Evolutionary conservation across 2,329 filamentous ascomycete species (phyloP), one percentile per base, ranked within the genome.

Genomic region (Phialophora macrospora): DNA sequence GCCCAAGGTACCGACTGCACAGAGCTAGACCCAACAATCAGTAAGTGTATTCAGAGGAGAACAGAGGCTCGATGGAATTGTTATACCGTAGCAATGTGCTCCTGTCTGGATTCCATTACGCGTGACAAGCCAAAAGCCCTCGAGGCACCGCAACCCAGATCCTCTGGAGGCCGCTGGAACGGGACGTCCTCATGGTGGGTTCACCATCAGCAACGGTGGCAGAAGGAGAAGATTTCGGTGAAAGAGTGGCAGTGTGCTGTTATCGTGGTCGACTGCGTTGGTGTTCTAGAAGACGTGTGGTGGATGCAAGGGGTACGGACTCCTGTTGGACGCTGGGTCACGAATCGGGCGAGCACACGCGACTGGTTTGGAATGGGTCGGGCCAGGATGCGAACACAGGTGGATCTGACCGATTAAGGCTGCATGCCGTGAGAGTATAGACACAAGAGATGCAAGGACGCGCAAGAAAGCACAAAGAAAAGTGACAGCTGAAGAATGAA

Each of bases 1-100:
- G 75, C 84, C 85, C 77, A 87, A 80, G 73, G 85, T 87, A 80
- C 85, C 85, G 75, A 86, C 79, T 73, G 86, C 87, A 84, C 84
- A 87, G 73, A 88, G 82, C 85, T 88, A 72, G 55, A 70, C 30
- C 71, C 46, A 44, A 49, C n/a, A 28, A 55, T 70, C 58, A 70
- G 65, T 24, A 55, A 54, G 41, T 22, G 12, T 49, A 20, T 46
- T 17, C 30, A 49, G 60, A 49, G 60, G 14, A 26, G 41, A 57
- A 24, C n/a, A 17, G n/a, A n/a, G 17, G 24, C 22, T 32, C 22
- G 20, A 41, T 20, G 46, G 28, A 28, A 49, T 54, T 7, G 48
- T 14, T 22, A 41, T 66, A 71, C 69, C 62, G 69, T 71, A 44
- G 69, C 69, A 68, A 68, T 62, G 54, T 71, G 69, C 63, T 71